phyloP scores from a whole-genome alignment of 768 basidiomycete species.

The Erythrobasidium yunnanense region DNA sequence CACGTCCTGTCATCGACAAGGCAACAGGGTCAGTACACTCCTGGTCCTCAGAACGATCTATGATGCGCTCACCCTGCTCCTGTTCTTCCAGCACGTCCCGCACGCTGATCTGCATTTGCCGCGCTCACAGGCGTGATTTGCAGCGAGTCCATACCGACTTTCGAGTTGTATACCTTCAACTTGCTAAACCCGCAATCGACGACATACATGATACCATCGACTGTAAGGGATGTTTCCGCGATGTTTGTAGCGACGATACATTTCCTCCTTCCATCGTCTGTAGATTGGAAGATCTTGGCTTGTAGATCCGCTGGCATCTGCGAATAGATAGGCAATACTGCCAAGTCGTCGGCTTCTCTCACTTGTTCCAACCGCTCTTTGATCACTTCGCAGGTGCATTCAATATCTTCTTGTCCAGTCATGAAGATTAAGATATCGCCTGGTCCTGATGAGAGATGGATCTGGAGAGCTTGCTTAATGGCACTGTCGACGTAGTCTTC shows the following conservation, averaged over 20 bases:
- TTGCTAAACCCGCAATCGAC: slow-evolving; percentile 96
- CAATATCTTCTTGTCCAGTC: slow-evolving; percentile 99
- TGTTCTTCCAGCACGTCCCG: slow-evolving; percentile 90
- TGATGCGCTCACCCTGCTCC: slow-evolving; percentile 65
- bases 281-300: slow-evolving; percentile 93
- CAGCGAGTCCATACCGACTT: slow-evolving; percentile 97
- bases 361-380: slow-evolving; percentile 86
- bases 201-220: slow-evolving; percentile 94
- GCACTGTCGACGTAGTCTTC: slow-evolving; percentile 98
- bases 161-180: slow-evolving; percentile 96
- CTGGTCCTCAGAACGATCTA: not conserved
- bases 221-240: slow-evolving; percentile 93
- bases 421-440: slow-evolving; percentile 98
- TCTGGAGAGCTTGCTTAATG: slow-evolving; percentile 94
- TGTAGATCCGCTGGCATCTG: slow-evolving; percentile 99
- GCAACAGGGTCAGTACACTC: not conserved
- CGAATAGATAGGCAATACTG: slow-evolving; percentile 95
- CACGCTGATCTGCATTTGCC: slow-evolving; percentile 91
- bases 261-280: slow-evolving; percentile 83
- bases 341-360: slow-evolving; percentile 75
- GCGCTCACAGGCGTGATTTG: slow-evolving; percentile 99
- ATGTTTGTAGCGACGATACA: slow-evolving; percentile 98
- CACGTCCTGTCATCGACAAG: slow-evolving; percentile 55
- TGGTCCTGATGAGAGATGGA: slow-evolving; percentile 79
- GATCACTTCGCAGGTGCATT: slow-evolving; percentile 87